Conservation (phyloP, 2,329 filamentous ascomycete species). For the Arthroderma uncinatum region DNA sequence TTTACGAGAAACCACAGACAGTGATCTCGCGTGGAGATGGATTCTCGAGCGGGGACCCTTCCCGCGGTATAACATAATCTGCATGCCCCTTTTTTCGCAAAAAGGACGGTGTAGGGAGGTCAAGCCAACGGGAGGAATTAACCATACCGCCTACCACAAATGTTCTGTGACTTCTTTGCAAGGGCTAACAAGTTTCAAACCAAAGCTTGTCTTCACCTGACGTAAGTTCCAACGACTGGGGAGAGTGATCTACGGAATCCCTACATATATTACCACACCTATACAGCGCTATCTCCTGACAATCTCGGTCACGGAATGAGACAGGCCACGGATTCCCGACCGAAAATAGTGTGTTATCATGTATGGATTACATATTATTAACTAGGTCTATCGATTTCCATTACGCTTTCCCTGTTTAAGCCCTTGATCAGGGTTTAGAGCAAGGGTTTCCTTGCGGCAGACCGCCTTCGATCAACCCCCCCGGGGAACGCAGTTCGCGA, state of each 20-base stretch:
- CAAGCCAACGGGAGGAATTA: background rate
- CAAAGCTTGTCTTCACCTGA: background rate
- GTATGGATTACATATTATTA: background rate
- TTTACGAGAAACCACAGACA: background rate
- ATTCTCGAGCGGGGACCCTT: background rate
- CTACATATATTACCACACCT: background rate
- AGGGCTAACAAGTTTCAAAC: background rate
- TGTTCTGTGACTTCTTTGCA: background rate
- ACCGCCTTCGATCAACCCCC: background rate
- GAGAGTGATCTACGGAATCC: background rate
- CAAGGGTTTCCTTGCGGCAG: background rate
- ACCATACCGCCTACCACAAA: background rate
- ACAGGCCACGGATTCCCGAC: slow-evolving; percentile 1
- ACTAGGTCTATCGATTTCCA: background rate
- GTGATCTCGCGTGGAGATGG: background rate
- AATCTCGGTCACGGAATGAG: background rate
- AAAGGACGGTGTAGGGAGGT: background rate
- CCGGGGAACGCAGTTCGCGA: background rate
- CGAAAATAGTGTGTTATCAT: background rate
- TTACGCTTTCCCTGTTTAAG: background rate
- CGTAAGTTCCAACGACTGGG: background rate
- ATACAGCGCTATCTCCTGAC: background rate
- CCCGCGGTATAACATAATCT: background rate
- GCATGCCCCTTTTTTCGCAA: background rate
- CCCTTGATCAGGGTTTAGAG: background rate